phyloP scores from a whole-genome alignment of 441 rosid species.

The Gossypium schwendimanii region DNA sequence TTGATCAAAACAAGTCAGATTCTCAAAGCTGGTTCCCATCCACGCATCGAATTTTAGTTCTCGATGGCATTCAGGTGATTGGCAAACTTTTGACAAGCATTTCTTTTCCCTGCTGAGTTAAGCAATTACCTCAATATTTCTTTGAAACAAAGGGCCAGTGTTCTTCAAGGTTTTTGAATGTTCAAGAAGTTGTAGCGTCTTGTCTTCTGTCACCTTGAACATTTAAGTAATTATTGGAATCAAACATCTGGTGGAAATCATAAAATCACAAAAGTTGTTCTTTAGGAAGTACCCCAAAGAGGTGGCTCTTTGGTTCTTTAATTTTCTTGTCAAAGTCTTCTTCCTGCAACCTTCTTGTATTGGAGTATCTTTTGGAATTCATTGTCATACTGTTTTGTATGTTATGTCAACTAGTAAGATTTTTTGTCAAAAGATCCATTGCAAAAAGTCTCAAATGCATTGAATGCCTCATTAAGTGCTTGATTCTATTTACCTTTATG shows the following conservation, averaged over 20 bases:
- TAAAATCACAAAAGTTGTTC: not conserved
- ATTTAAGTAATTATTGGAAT: not conserved
- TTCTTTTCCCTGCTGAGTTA: not conserved
- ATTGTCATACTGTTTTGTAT: not conserved
- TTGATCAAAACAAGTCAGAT: slow-evolving; percentile 19
- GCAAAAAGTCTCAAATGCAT: not conserved
- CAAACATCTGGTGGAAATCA: not conserved
- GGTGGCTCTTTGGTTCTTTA: not conserved
- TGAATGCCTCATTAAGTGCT: not conserved
- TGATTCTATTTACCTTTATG: not conserved
- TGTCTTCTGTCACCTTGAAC: not conserved
- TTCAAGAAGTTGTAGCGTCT: not conserved
- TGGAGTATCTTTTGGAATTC: not conserved
- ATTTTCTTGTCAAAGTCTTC: not conserved
- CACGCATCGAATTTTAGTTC: slow-evolving; percentile 63
- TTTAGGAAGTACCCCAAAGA: not conserved
- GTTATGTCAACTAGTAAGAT: not conserved
- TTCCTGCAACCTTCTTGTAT: not conserved
- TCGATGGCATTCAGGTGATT: slow-evolving; percentile 76
- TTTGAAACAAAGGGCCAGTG: not conserved
- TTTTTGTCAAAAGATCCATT: not conserved
- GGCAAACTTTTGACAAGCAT: not conserved
- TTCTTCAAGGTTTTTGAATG: not conserved
- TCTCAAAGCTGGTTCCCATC: slow-evolving; percentile 56
- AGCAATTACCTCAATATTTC: not conserved